phyloP scores from a whole-genome alignment of 129 eudicot species.

The Ambrosia artemisiifolia region DNA sequence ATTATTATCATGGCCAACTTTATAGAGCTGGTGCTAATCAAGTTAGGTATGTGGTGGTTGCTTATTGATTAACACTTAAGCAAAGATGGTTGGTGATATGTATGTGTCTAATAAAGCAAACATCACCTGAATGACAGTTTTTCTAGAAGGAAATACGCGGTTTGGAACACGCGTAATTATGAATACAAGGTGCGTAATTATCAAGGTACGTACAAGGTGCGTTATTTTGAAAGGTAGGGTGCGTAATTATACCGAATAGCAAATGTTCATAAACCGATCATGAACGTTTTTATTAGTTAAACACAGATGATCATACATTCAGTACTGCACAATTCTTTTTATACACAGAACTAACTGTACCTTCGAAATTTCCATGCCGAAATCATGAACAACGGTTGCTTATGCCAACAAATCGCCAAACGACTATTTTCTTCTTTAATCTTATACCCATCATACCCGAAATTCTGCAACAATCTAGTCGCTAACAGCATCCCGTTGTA shows the following conservation, averaged over 20 bases:
- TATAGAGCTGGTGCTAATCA: not conserved
- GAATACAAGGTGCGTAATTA: too few relatives aligned
- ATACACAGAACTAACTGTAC: constrained; percentile 39
- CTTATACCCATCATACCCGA: constrained; percentile 55
- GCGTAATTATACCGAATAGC: too few relatives aligned
- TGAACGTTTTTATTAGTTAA: constrained; percentile 29
- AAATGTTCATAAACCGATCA: not conserved
- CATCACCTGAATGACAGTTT: not conserved
- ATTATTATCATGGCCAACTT: not conserved
- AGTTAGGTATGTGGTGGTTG: constrained; percentile 5
- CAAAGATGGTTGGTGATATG: constrained; percentile 15
- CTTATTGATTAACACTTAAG: constrained; percentile 25
- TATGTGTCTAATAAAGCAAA: constrained; percentile 19
- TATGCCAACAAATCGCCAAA: constrained; percentile 68
- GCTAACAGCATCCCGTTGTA: constrained; percentile 54
- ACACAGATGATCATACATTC: constrained; percentile 22
- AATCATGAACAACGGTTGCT: constrained; percentile 61
- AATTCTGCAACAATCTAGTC: constrained; percentile 59
- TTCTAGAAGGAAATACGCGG: too few relatives aligned
- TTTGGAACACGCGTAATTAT: too few relatives aligned
- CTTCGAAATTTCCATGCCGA: constrained; percentile 79
- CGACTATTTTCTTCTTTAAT: constrained; percentile 61
- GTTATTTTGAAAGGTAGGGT: too few relatives aligned
- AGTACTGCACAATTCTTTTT: too few relatives aligned
- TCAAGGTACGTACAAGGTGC: too few relatives aligned